Evolutionary conservation across 495 filamentous ascomycete genomes (phyloP).

Genomic region (Aspergillus affinis): DNA sequence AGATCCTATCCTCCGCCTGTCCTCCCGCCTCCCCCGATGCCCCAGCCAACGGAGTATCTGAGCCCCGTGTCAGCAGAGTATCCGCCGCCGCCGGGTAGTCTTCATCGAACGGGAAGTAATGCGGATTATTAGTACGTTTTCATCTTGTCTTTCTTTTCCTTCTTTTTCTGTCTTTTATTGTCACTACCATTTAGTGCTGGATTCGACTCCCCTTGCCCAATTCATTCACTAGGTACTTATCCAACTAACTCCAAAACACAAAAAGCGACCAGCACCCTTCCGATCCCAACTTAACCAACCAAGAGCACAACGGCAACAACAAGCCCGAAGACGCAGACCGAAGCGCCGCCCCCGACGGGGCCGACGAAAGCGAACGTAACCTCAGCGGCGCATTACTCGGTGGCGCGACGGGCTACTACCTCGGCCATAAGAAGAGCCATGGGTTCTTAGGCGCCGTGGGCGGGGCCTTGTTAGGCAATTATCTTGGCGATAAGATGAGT

Average conservation of each 20-base stretch:
- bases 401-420: constrained; percentile 47
- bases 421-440: constrained; percentile 48
- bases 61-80: constrained; percentile 1
- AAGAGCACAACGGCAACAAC: neutral
- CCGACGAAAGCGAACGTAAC: constrained; percentile 32
- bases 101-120: constrained; percentile 17
- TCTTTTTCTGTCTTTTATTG: too few relatives aligned
- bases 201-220: neutral
- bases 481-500: constrained; percentile 43
- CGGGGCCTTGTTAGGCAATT: constrained; percentile 49
- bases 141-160: neutral
- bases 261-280: constrained; percentile 5
- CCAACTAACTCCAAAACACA: neutral
- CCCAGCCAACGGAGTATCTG: constrained; percentile 7
- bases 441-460: constrained; percentile 49
- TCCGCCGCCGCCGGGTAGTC: neutral
- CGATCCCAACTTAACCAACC: neutral
- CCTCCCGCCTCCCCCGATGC: neutral
- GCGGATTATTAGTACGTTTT: constrained; percentile 26
- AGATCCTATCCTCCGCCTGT: constrained; percentile 7
- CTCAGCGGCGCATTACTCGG: constrained; percentile 43
- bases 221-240: neutral
- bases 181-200: too few relatives aligned
- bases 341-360: neutral
- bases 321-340: constrained; percentile 17